Percentiles rank a stretch among this genome's conserved stretches.
Conservation (phyloP, 2,329 filamentous ascomycete species). For the Aaosphaeria pasadenensis region DNA sequence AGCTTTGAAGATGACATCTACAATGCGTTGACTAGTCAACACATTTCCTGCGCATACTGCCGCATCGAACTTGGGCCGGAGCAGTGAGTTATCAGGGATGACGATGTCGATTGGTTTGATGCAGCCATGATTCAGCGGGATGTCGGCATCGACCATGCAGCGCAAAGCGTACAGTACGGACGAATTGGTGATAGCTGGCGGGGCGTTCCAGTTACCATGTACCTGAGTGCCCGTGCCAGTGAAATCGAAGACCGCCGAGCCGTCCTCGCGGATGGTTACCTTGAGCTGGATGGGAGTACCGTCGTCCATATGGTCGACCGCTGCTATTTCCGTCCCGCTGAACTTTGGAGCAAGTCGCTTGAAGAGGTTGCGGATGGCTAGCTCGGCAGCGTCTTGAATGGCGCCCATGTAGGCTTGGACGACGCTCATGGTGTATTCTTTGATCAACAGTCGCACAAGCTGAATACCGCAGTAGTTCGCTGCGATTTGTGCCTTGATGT, state of each 20-base stretch:
- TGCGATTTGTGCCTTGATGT: conserved; percentile 31
- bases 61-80: conserved; percentile 19
- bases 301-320: neutral
- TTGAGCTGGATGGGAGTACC: neutral
- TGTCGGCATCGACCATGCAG: conserved; percentile 31
- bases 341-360: neutral
- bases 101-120: conserved; percentile 33
- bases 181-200: conserved; percentile 52
- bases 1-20: conserved; percentile 13
- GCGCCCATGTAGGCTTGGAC: conserved; percentile 38
- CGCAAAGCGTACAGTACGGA: conserved; percentile 47
- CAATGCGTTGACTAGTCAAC: conserved; percentile 9
- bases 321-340: neutral
- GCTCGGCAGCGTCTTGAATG: neutral
- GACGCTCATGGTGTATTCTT: conserved; percentile 28
- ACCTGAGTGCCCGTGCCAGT: conserved; percentile 14
- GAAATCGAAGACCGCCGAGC: neutral
- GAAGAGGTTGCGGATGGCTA: neutral
- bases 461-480: conserved; percentile 29
- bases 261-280: neutral
- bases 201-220: conserved; percentile 36
- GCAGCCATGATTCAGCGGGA: conserved; percentile 43
- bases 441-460: conserved; percentile 33
- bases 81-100: conserved; percentile 30
- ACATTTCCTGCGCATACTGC: conserved; percentile 5